Evolutionary conservation across 306 rosid genomes (phyloP), one percentile per base, ranked within the genome.

Genomic region (Parietaria judaica): DNA sequence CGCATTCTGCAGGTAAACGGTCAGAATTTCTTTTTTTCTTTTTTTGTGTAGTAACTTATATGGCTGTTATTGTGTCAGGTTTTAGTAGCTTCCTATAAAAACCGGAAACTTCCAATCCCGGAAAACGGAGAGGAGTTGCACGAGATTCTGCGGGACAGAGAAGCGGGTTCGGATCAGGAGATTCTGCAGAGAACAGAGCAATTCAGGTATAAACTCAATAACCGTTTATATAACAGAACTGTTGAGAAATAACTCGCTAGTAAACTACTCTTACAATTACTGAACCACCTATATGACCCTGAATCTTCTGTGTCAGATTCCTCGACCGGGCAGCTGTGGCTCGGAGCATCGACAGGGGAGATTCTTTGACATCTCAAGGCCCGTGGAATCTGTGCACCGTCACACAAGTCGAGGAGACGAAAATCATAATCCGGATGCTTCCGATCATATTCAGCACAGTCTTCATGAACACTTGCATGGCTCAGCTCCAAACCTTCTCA

Each of bases 321-420:
- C 74, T 90, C 74, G 95, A 90, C 73, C 63, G 79, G 5, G 88
- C 95, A 56, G 90, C 97, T 13, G 61, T 87, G 37, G 46, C 48
- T 35, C 59, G 53, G 14, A 68, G 67, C 64, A 64, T 34, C 50
- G 69, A 37, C 16, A 45, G 9, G 8, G 58, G 31, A 17, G 36
- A 36, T 60, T 15, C 67, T 52, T 65, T 50, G 45, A 36, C 70
- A 47, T 46, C 17, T 16, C 17, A 11, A 39, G 86, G 82, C 64
- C 56, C 84, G 23, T 83, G 95, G 97, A 79, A 23, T 1, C 67
- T 84, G 5, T 85, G 97, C 79, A 84, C 96, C 37, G 80, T 87
- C 17, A 85, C 90, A 60, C 95, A 87, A 74, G 89, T 87, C 14
- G 97, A 91, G 80, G 89, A 91, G 78, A 77, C 94, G 17, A 91